phyloP scores from a whole-genome alignment of 768 basidiomycete species.

The Calocybe gangraenosa region DNA sequence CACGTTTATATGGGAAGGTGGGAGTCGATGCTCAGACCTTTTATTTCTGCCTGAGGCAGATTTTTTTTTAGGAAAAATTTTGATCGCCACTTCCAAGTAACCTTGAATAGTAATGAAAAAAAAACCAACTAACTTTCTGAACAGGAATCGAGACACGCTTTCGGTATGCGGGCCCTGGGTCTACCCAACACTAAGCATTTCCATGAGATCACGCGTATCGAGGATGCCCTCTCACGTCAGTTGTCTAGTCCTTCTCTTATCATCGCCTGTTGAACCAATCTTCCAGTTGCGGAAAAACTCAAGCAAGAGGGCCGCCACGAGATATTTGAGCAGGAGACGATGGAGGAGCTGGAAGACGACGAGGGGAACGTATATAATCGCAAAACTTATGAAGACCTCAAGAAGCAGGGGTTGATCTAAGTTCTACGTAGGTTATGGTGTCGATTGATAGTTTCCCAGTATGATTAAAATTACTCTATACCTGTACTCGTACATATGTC shows the following conservation, averaged over 20 bases:
- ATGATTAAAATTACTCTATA: too few species aligned
- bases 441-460: too few species aligned
- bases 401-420: slow-evolving; percentile 90
- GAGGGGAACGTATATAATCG: slow-evolving; percentile 98
- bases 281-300: slow-evolving; percentile 89
- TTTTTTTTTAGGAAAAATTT: slow-evolving; percentile 75
- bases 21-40: slow-evolving; percentile 17
- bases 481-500: background rate
- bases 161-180: slow-evolving; percentile 96
- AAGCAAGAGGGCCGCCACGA: slow-evolving; percentile 97
- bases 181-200: slow-evolving; percentile 99
- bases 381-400: slow-evolving; percentile 96
- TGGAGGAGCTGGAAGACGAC: slow-evolving; percentile 97
- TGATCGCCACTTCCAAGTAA: slow-evolving; percentile 89
- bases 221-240: slow-evolving; percentile 91
- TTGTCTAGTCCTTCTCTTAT: slow-evolving; percentile 16
- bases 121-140: slow-evolving; percentile 18
- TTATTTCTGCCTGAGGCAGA: slow-evolving; percentile 1
- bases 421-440: background rate
- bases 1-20: slow-evolving; percentile 95
- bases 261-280: background rate
- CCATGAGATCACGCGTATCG: slow-evolving; percentile 96
- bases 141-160: slow-evolving; percentile 92
- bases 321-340: slow-evolving; percentile 88
- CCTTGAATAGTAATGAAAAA: slow-evolving; percentile 8